Percentiles rank a stretch among this genome's conserved stretches.
These are phyloP conservation scores for Phytophthora boehmeriae DNA, from an alignment of 352 stramenopile genomes.

Conservation along the genomic window DNA sequence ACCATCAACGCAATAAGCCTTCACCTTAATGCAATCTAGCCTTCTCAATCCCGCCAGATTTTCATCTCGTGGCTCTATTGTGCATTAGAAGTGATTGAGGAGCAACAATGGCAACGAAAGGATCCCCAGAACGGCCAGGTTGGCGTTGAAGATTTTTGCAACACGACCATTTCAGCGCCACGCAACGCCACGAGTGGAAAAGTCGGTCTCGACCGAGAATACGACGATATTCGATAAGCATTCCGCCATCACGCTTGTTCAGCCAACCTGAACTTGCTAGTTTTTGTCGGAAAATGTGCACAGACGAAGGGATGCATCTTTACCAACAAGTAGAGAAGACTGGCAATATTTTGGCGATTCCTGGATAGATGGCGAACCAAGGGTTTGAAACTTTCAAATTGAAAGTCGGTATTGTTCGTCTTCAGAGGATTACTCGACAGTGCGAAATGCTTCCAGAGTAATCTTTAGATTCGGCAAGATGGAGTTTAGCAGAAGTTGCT, in stretches of 20 bases:
- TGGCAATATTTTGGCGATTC: conserved; percentile 21
- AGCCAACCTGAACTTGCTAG: too few species aligned
- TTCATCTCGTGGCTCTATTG: not conserved
- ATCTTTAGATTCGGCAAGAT: conserved; percentile 40
- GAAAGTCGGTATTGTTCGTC: conserved; percentile 1
- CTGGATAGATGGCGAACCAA: conserved; percentile 8
- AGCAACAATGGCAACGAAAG: conserved; percentile 36
- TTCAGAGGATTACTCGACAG: conserved; percentile 10
- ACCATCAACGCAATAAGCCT: too few species aligned
- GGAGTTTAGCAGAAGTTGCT: conserved; percentile 27
- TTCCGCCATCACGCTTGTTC: conserved; percentile 16
- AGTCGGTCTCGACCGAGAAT: conserved; percentile 19
- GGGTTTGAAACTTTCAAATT: too few species aligned
- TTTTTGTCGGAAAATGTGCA: too few species aligned
- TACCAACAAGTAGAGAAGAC: conserved; percentile 35
- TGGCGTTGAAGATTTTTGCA: conserved; percentile 26
- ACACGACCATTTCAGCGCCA: conserved; percentile 35
- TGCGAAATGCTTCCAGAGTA: conserved; percentile 36
- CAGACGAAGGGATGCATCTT: too few species aligned
- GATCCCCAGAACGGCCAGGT: conserved; percentile 34
- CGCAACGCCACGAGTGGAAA: conserved; percentile 21
- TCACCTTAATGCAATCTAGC: too few species aligned
- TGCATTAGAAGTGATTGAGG: conserved; percentile 10
- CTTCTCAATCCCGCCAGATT: conserved; percentile 15
- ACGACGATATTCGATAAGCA: conserved; percentile 36